Evolutionary conservation across 306 rosid species (phyloP).

Genomic region (Arachis stenosperma): DNA sequence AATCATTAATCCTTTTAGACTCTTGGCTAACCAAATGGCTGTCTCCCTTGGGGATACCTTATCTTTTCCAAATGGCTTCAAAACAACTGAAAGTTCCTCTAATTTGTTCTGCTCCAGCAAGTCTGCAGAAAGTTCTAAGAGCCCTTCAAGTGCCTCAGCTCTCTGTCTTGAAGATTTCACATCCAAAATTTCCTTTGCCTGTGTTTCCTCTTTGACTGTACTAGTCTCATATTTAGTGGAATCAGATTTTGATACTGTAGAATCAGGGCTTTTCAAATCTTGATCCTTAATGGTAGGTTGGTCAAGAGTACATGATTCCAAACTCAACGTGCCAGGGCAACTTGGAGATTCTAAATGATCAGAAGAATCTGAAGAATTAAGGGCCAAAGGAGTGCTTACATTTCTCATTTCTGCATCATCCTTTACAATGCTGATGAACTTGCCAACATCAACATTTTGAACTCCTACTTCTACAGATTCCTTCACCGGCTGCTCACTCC

Average conservation of each 20-base stretch:
- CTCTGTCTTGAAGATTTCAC: constrained; percentile 87
- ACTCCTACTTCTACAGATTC: constrained; percentile 81
- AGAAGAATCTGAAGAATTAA: constrained; percentile 53
- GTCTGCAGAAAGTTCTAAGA: constrained; percentile 85
- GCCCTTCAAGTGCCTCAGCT: constrained; percentile 95
- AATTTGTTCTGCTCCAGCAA: constrained; percentile 77
- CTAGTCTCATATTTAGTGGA: constrained; percentile 46
- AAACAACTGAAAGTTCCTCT: constrained; percentile 83
- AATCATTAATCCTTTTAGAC: constrained; percentile 87
- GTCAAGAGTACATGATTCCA: constrained; percentile 51
- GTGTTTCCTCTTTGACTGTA: constrained; percentile 54
- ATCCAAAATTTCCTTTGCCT: constrained; percentile 65
- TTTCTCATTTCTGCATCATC: constrained; percentile 70
- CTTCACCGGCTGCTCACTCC: constrained; percentile 70
- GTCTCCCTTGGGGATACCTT: constrained; percentile 96
- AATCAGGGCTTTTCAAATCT: constrained; percentile 43
- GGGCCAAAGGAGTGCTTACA: constrained; percentile 38
- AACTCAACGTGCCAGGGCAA: constrained; percentile 51
- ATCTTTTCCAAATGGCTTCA: constrained; percentile 92
- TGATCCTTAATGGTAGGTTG: constrained; percentile 47
- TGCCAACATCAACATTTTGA: constrained; percentile 79
- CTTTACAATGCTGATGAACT: constrained; percentile 62
- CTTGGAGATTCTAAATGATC: constrained; percentile 61
- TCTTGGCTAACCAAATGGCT: constrained; percentile 95
- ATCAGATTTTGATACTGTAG: constrained; percentile 48